Percentiles rank a stretch among this genome's conserved stretches.
Evolutionary conservation across 352 stramenopile species (phyloP).

Genomic region (Phytopythium helicoides): DNA sequence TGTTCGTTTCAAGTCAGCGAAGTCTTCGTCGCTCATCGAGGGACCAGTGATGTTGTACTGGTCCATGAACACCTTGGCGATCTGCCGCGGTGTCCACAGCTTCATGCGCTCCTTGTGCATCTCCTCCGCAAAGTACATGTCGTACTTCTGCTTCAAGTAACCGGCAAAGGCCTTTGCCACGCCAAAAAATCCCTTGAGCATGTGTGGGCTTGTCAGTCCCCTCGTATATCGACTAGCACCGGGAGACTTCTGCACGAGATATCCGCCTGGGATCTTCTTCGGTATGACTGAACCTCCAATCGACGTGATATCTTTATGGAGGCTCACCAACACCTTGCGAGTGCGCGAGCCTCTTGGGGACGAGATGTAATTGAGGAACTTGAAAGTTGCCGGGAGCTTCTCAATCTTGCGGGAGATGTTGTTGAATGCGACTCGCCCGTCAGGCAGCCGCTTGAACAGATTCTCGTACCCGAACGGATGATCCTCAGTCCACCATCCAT

Average conservation of each 20-base stretch:
- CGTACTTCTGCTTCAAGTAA: constrained; percentile 33
- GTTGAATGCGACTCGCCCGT: constrained; percentile 33
- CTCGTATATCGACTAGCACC: too few relatives aligned
- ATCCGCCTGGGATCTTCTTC: too few relatives aligned
- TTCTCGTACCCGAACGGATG: constrained; percentile 38
- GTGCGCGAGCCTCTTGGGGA: constrained; percentile 18
- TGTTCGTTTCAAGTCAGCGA: constrained; percentile 27
- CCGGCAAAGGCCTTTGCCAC: neutral
- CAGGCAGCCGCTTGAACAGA: constrained; percentile 33
- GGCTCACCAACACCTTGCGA: too few relatives aligned
- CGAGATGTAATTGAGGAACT: constrained; percentile 22
- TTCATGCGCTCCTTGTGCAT: constrained; percentile 12
- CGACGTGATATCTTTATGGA: too few relatives aligned
- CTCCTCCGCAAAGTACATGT: constrained; percentile 36
- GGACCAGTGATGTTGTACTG: neutral
- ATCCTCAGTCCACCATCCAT: constrained; percentile 44
- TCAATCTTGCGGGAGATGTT: constrained; percentile 16
- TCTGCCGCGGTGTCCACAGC: neutral
- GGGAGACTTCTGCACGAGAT: too few relatives aligned
- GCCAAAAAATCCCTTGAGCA: constrained; percentile 26
- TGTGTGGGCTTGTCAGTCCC: neutral
- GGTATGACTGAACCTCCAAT: too few relatives aligned
- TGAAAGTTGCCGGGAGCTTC: neutral
- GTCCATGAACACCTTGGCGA: neutral
- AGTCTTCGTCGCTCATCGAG: constrained; percentile 24